These are phyloP conservation scores for Xerophyta viscosa DNA, from an alignment of 106 monocot genomes.

Conservation along the genomic window DNA sequence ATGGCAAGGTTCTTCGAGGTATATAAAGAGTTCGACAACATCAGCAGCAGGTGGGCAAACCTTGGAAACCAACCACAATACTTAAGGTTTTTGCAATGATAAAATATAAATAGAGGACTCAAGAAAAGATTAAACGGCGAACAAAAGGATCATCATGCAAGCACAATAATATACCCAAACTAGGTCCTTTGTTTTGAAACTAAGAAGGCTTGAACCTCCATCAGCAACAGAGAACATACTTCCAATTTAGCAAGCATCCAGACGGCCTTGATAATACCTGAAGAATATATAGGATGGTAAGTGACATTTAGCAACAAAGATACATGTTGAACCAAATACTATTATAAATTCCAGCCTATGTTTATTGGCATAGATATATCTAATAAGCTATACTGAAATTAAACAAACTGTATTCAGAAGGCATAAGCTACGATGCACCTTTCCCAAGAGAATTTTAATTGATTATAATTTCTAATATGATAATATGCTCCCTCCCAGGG, in stretches of 20 bases:
- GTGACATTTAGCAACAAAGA: too few relatives aligned
- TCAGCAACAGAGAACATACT: slow-evolving; percentile 36
- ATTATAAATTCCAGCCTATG: too few relatives aligned
- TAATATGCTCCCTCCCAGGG: too few relatives aligned
- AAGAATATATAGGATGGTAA: too few relatives aligned
- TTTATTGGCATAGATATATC: too few relatives aligned
- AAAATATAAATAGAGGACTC: background rate
- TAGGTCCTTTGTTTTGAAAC: slow-evolving; percentile 78
- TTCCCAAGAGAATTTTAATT: too few relatives aligned
- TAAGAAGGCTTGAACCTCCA: slow-evolving; percentile 74
- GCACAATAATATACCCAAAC: slow-evolving; percentile 58
- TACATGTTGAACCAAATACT: too few relatives aligned
- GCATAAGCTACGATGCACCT: too few relatives aligned
- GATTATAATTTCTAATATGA: too few relatives aligned
- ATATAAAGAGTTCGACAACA: slow-evolving; percentile 95
- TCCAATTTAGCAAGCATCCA: slow-evolving; percentile 73
- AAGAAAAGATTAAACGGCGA: background rate
- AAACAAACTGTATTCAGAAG: too few relatives aligned
- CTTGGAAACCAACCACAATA: slow-evolving; percentile 29
- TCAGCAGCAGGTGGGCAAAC: slow-evolving; percentile 83
- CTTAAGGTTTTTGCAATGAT: background rate
- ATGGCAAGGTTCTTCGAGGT: slow-evolving; percentile 92
- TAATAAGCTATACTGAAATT: too few relatives aligned
- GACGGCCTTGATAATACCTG: slow-evolving; percentile 80
- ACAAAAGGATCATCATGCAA: slow-evolving; percentile 7